Evolutionary conservation across 2,329 filamentous ascomycete genomes (phyloP).

Genomic region (Aspergillus pseudonomiae): DNA sequence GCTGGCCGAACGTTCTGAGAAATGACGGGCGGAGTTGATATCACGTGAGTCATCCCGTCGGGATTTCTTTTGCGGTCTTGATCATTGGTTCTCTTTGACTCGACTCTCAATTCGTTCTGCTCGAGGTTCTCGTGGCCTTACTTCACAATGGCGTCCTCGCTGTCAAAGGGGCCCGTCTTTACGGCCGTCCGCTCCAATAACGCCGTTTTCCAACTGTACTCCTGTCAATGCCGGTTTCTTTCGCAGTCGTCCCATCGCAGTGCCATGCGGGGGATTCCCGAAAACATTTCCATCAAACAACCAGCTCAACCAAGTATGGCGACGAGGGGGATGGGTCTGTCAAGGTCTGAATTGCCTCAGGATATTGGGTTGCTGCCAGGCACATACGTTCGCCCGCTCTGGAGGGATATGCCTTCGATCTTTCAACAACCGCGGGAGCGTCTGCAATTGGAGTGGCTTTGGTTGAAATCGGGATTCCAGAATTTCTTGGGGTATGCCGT

Average conservation of each 20-base stretch:
- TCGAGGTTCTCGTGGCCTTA: neutral
- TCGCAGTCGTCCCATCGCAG: slow-evolving; percentile 33
- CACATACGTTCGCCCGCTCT: slow-evolving; percentile 43
- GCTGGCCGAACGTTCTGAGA: neutral
- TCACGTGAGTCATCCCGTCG: slow-evolving; percentile 13
- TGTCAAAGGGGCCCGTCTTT: slow-evolving; percentile 28
- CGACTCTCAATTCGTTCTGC: neutral
- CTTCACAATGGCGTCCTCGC: slow-evolving; percentile 36
- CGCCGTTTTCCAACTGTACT: slow-evolving; percentile 19
- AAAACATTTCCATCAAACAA: slow-evolving; percentile 30
- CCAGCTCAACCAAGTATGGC: slow-evolving; percentile 45
- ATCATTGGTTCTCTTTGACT: neutral
- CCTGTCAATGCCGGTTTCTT: slow-evolving; percentile 38
- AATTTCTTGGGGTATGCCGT: slow-evolving; percentile 39
- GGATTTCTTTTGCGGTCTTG: slow-evolving; percentile 12
- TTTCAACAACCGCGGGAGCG: slow-evolving; percentile 41
- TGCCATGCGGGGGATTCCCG: slow-evolving; percentile 18
- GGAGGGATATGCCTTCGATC: slow-evolving; percentile 44
- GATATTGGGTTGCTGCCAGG: slow-evolving; percentile 51
- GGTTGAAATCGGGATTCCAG: slow-evolving; percentile 37
- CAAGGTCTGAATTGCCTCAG: slow-evolving; percentile 40
- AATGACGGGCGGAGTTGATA: neutral
- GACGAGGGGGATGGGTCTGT: slow-evolving; percentile 35
- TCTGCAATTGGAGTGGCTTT: slow-evolving; percentile 44
- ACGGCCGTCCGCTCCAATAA: slow-evolving; percentile 21